phyloP scores from a whole-genome alignment of 2,329 filamentous ascomycete genomes.

The Talaromyces sp. region DNA sequence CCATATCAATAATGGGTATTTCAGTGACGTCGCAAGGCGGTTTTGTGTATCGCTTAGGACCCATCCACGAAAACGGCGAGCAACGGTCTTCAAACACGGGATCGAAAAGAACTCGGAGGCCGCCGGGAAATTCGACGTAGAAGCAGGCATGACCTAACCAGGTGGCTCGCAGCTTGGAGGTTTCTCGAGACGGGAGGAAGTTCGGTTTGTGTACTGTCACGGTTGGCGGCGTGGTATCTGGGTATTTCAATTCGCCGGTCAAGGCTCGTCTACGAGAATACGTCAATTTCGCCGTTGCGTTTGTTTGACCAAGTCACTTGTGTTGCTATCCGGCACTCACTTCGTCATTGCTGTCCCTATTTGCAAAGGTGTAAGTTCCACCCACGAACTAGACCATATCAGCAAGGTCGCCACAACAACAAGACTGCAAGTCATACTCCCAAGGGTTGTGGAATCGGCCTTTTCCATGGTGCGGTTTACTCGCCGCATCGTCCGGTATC shows the following conservation, averaged over 20 bases:
- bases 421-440: conserved; percentile 40
- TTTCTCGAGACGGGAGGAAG: conserved; percentile 60
- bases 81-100: conserved; percentile 89
- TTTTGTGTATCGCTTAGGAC: conserved; percentile 72
- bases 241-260: conserved; percentile 48
- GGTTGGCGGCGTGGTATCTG: conserved; percentile 61
- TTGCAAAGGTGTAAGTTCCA: not conserved
- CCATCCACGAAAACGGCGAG: conserved; percentile 65
- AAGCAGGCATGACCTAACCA: conserved; percentile 96
- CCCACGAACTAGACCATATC: conserved; percentile 6
- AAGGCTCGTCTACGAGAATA: conserved; percentile 37
- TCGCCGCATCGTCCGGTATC: conserved; percentile 35
- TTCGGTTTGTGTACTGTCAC: conserved; percentile 62
- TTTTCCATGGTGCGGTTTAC: conserved; percentile 38
- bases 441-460: conserved; percentile 42
- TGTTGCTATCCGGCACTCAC: not conserved
- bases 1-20: conserved; percentile 55
- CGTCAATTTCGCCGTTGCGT: not conserved
- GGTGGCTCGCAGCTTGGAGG: conserved; percentile 61
- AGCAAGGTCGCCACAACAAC: not conserved
- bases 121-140: conserved; percentile 81
- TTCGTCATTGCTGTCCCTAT: conserved; percentile 5
- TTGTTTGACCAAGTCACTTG: too few relatives aligned
- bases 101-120: conserved; percentile 84
- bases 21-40: conserved; percentile 71